Evolutionary conservation across 176 grass and related monocot genomes (phyloP).

Genomic region (Neostapfia colusana): DNA sequence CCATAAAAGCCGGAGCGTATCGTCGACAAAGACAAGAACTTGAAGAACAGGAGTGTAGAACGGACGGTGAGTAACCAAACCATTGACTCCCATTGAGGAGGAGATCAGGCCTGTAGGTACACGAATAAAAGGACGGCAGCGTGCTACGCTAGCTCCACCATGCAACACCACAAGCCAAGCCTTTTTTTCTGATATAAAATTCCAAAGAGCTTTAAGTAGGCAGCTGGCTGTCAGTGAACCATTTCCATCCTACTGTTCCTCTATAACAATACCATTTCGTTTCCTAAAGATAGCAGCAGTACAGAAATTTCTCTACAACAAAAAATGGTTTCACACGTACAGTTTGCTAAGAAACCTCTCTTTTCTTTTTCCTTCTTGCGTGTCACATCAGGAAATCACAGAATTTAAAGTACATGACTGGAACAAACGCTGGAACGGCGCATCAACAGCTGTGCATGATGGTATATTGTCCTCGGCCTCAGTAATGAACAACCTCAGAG

Average conservation of each 20-base stretch:
- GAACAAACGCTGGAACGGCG: neutral
- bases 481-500: neutral
- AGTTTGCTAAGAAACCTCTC: neutral
- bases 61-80: neutral
- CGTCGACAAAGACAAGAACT: neutral
- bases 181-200: neutral
- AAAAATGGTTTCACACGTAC: neutral
- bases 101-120: neutral
- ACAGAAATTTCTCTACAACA: too few relatives aligned
- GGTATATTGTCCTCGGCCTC: neutral
- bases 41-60: neutral
- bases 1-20: neutral
- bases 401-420: too few relatives aligned
- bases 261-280: neutral
- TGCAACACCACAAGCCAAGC: neutral
- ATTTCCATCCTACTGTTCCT: neutral
- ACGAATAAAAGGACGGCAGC: neutral
- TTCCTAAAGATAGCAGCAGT: neutral
- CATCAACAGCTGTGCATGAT: neutral
- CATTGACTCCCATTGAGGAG: conserved; percentile 23
- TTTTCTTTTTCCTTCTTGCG: neutral
- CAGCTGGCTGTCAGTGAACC: neutral
- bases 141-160: neutral
- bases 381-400: neutral
- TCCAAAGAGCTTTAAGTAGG: neutral